Evolutionary conservation across 176 grass and related monocot species (phyloP), one percentile per base, ranked within the genome.

Genomic region (Paspalum vaginatum): DNA sequence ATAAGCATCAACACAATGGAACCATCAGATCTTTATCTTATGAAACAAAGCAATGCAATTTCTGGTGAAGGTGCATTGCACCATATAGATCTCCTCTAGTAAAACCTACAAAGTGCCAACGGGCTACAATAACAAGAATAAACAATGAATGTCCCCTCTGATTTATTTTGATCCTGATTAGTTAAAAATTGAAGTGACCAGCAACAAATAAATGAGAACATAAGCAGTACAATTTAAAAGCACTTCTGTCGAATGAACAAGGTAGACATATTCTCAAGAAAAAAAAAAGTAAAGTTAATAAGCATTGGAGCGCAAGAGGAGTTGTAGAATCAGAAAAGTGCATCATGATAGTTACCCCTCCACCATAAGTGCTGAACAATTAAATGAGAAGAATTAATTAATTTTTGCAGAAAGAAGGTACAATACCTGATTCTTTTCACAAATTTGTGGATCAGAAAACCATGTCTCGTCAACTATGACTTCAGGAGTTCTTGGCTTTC

Each of bases 381-480:
- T 37, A 57, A 71, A 43, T 44, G 13, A 15, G 38, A 75, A 48
- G 21, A 27, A 65, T 41, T 24, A n/a, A 42, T 24, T 65, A 8
- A 38, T 77, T 57, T 50, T 22, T 18, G 54, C 8, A 82, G 1
- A 53, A 38, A 17, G 11, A 21, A 63, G 44, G 25, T 22, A 57
- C 5, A 20, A 26, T 68, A 90, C 88, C 88, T 90, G 61, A 26
- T 7, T 8, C 26, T 80, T 69, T 62, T 79, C 55, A 50, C 75
- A 90, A 48, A 84, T 1, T 25, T 70, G 54, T 27, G 74, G 54
- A 49, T 61, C 18, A 27, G 88, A 84, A 80, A 90, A 87, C 88
- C 88, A 90, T 62, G 85, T 85, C 37, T 91, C 85, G 4, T 91
- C 89, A 67, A 87, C 80, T 17, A 77, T 27, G 21, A 87, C 89